phyloP scores from a whole-genome alignment of 306 rosid species.

The Betula pendula region DNA sequence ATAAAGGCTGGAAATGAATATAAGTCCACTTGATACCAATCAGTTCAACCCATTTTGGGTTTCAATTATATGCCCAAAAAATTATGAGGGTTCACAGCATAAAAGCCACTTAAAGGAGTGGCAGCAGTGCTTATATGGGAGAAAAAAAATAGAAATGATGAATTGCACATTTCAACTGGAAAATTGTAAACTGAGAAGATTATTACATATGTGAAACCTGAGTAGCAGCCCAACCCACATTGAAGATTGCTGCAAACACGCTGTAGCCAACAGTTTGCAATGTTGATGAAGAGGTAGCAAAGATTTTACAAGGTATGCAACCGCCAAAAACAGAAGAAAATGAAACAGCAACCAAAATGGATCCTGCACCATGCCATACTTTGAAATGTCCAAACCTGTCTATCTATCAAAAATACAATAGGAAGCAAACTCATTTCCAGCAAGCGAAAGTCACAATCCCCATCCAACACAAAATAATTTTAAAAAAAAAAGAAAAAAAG shows the following conservation, averaged over 20 bases:
- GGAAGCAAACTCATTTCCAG: constrained; percentile 18
- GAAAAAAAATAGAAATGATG: not conserved
- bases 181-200: constrained; percentile 27
- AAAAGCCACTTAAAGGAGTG: not conserved
- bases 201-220: constrained; percentile 97
- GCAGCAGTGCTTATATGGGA: too few relatives aligned
- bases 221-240: constrained; percentile 96
- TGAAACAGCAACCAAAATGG: constrained; percentile 87
- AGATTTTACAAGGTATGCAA: constrained; percentile 76
- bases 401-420: constrained; percentile 58
- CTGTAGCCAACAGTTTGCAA: constrained; percentile 83
- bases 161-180: constrained; percentile 7
- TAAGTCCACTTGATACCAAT: not conserved
- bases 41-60: not conserved
- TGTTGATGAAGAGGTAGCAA: constrained; percentile 47
- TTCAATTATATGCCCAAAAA: not conserved
- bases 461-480: constrained; percentile 9
- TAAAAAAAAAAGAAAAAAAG: too few relatives aligned
- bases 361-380: constrained; percentile 98
- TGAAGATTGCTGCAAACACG: constrained; percentile 85
- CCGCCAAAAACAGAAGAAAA: constrained; percentile 97
- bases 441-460: constrained; percentile 24
- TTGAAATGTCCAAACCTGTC: constrained; percentile 96
- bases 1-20: not conserved
- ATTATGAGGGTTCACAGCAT: not conserved